Percentiles rank a stretch among this genome's conserved stretches.
These are phyloP conservation scores for Phialophora verrucosa DNA, from an alignment of 2,329 filamentous ascomycete genomes.

Conservation along the genomic window DNA sequence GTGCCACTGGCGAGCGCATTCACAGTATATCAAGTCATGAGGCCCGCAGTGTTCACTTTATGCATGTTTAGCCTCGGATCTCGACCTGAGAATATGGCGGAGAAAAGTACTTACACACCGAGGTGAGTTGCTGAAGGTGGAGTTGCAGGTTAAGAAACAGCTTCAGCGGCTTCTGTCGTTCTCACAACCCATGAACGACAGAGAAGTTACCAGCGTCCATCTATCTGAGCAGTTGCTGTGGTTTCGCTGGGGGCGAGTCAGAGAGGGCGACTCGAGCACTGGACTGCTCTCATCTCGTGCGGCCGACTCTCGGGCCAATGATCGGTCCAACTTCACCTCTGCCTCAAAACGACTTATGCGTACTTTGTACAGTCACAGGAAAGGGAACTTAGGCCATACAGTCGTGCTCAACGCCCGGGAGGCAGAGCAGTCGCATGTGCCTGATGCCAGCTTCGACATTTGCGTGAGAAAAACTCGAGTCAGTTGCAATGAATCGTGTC, in stretches of 20 bases:
- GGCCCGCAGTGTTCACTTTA: neutral
- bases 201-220: neutral
- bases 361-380: neutral
- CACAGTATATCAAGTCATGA: neutral
- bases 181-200: neutral
- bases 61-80: neutral
- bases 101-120: neutral
- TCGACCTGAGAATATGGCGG: neutral
- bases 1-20: neutral
- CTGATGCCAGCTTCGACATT: neutral
- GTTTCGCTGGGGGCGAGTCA: neutral
- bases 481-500: conserved; percentile 14
- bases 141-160: no score
- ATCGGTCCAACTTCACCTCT: neutral
- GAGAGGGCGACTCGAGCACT: neutral
- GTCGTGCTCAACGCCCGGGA: neutral
- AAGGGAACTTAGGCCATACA: neutral
- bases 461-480: conserved; percentile 1
- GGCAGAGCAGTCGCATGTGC: neutral
- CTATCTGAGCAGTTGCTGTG: neutral
- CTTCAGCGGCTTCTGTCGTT: neutral
- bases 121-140: neutral
- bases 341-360: neutral
- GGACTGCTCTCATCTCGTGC: neutral
- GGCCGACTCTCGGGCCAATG: no score